phyloP scores from a whole-genome alignment of 1,139 yeast genomes.

The Yamadazyma songkhlaensis region DNA sequence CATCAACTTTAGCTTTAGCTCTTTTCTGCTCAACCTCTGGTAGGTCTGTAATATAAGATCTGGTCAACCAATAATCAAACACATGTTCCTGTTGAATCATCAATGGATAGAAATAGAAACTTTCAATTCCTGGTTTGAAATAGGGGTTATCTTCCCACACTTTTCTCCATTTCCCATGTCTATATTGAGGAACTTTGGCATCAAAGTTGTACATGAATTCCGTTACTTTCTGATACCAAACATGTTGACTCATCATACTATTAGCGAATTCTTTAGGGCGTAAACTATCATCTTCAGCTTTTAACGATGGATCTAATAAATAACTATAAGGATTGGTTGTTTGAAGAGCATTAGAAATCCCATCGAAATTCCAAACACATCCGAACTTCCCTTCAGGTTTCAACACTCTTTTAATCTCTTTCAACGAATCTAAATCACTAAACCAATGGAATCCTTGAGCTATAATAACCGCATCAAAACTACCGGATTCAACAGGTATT shows the following conservation, averaged over 20 bases:
- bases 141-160: slow-evolving; percentile 26
- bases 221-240: slow-evolving; percentile 27
- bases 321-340: slow-evolving; percentile 7
- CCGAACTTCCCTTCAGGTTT: slow-evolving; percentile 50
- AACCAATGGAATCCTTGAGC: slow-evolving; percentile 77
- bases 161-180: slow-evolving; percentile 48
- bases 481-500: slow-evolving; percentile 44
- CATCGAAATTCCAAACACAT: slow-evolving; percentile 63
- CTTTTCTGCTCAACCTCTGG: slow-evolving; percentile 30
- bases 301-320: slow-evolving; percentile 12
- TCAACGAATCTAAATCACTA: slow-evolving; percentile 46
- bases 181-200: slow-evolving; percentile 55
- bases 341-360: slow-evolving; percentile 18
- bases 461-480: slow-evolving; percentile 51
- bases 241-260: slow-evolving; percentile 9
- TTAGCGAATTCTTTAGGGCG: slow-evolving; percentile 10
- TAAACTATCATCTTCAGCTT: background rate
- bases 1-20: slow-evolving; percentile 29
- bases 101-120: slow-evolving; percentile 30
- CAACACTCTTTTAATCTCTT: slow-evolving; percentile 52
- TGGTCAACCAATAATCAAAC: slow-evolving; percentile 55
- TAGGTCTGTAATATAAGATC: slow-evolving; percentile 55
- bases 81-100: slow-evolving; percentile 31
- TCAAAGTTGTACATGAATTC: slow-evolving; percentile 28
- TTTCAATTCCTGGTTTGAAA: slow-evolving; percentile 27